Percentiles rank a stretch among this genome's conserved stretches.
Conservation (phyloP, 306 rosid species). For the Castanea mollissima region DNA sequence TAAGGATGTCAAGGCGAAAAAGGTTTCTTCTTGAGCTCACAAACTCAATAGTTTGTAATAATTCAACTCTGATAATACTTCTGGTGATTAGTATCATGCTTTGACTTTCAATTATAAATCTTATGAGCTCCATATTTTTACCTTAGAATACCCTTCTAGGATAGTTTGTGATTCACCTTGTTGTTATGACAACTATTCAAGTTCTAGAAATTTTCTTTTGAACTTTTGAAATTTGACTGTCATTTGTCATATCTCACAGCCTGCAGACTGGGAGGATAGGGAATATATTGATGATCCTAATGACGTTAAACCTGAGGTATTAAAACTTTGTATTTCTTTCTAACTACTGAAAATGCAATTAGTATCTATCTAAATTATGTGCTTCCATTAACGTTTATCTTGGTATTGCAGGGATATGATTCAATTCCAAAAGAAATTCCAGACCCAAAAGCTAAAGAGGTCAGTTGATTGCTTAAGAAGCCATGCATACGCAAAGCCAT, state of each 20-base stretch:
- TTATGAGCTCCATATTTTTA: background rate
- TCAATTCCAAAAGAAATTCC: slow-evolving; percentile 86
- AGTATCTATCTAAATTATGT: slow-evolving; percentile 15
- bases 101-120: slow-evolving; percentile 6
- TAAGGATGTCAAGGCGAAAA: slow-evolving; percentile 54
- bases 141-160: background rate
- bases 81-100: slow-evolving; percentile 11
- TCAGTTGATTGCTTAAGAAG: slow-evolving; percentile 29
- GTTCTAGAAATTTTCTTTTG: background rate
- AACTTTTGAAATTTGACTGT: slow-evolving; percentile 16
- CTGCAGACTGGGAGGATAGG: slow-evolving; percentile 54
- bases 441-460: slow-evolving; percentile 85
- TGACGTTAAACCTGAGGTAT: slow-evolving; percentile 50
- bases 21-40: slow-evolving; percentile 31
- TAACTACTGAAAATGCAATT: background rate
- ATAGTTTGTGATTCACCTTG: background rate
- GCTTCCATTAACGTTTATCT: slow-evolving; percentile 21
- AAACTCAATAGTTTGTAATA: slow-evolving; percentile 11
- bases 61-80: slow-evolving; percentile 6
- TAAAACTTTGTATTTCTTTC: slow-evolving; percentile 13
- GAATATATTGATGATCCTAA: slow-evolving; percentile 49
- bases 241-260: slow-evolving; percentile 33
- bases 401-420: slow-evolving; percentile 76
- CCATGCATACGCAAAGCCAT: background rate
- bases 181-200: background rate